Percentiles rank a stretch among this genome's conserved stretches.
These are phyloP conservation scores for Epichloe hybrida DNA, from an alignment of 2,329 filamentous ascomycete species.

Conservation along the genomic window DNA sequence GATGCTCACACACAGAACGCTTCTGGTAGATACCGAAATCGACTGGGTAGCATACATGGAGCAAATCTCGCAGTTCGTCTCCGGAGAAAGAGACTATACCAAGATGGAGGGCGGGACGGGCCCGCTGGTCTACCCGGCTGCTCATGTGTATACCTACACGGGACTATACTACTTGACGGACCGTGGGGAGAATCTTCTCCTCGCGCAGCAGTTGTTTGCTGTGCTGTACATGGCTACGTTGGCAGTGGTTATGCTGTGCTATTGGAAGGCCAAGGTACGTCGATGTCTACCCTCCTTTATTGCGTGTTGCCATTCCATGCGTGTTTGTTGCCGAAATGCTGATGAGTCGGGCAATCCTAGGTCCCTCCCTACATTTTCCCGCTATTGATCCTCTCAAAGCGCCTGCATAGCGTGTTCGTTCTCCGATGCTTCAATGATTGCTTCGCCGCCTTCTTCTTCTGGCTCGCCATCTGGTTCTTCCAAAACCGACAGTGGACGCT, in stretches of 20 bases:
- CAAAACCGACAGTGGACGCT: slow-evolving; percentile 62
- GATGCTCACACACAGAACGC: neutral
- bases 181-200: slow-evolving; percentile 57
- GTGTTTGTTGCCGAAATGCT: neutral
- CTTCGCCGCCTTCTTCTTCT: slow-evolving; percentile 73
- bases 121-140: slow-evolving; percentile 87
- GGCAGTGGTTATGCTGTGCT: slow-evolving; percentile 68
- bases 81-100: slow-evolving; percentile 80
- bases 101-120: slow-evolving; percentile 79
- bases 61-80: slow-evolving; percentile 65
- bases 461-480: slow-evolving; percentile 64
- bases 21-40: slow-evolving; percentile 73
- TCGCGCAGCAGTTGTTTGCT: slow-evolving; percentile 77
- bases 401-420: slow-evolving; percentile 85
- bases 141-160: slow-evolving; percentile 85
- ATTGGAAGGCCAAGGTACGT: slow-evolving; percentile 54
- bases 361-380: slow-evolving; percentile 79
- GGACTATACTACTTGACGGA: slow-evolving; percentile 66
- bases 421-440: slow-evolving; percentile 94
- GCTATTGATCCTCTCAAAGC: slow-evolving; percentile 76
- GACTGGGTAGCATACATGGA: slow-evolving; percentile 98
- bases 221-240: slow-evolving; percentile 66
- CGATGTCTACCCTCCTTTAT: neutral
- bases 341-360: slow-evolving; percentile 23
- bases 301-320: neutral